Evolutionary conservation across 108 stramenopile species (phyloP), one percentile per base, ranked within the genome.

Genomic region (Nannochloropsis oceanica): DNA sequence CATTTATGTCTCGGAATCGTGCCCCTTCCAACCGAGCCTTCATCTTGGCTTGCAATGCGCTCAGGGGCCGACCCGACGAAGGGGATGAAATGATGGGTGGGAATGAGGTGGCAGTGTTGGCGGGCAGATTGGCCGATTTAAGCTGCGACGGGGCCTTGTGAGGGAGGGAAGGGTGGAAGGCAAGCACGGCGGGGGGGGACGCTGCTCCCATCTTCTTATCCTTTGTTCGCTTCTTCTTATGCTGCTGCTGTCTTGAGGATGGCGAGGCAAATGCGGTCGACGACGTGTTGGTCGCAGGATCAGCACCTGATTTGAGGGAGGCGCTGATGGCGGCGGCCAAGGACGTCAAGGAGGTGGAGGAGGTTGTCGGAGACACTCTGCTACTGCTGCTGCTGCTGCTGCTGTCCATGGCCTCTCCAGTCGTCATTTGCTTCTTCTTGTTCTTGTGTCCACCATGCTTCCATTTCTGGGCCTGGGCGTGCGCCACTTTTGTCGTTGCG

Each of bases 1-100:
- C 99, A 84, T 99, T 99, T 59, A 99, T 92, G 86, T 93, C 93
- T 44, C 99, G 95, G 89, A 99, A 99, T 43, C 96, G 92, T n/a
- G 95, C 95, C 8, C 97, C 95, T 43, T 94, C 88, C 43, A 99
- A 92, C 80, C 89, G 89, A 20, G 43, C 83, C 79, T 88, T 88
- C 86, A 91, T 89, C 42, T 83, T 50, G 44, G 80, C 43, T 43
- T 91, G 90, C 25, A 91, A 88, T 22, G 83, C 59, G n/a, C 59
- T 73, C 18, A 73, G 59, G n/a, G 10, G 8, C n/a, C 22, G 59
- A 10, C 59, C 59, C 18, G 59, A 73, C 0, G 59, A 73, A 18
- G 59, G 10, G 18, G 59, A 10, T n/a, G 59, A 73, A 18, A 9
- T 73, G 5, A 73, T 18, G 59, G 59, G 22, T 73, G n/a, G 8